Evolutionary conservation across 2,329 filamentous ascomycete species (phyloP).

Genomic region (Huntiella moniliformis): DNA sequence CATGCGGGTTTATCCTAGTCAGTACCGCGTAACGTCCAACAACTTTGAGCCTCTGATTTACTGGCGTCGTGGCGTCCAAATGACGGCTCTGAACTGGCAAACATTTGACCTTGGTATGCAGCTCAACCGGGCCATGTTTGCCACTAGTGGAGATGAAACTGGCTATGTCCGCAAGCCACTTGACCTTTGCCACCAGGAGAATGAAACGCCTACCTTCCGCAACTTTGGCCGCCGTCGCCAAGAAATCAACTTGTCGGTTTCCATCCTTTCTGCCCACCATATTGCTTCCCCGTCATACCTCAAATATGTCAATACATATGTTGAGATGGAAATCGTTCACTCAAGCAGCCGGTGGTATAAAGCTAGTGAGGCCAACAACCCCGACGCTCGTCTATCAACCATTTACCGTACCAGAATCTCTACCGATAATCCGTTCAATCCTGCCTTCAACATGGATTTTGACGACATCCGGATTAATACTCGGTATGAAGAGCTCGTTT

Average conservation of each 20-base stretch:
- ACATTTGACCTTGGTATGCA: constrained; percentile 93
- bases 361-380: constrained; percentile 44
- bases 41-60: constrained; percentile 91
- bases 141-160: constrained; percentile 64
- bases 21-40: constrained; percentile 61
- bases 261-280: constrained; percentile 86
- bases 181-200: constrained; percentile 56
- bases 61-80: constrained; percentile 91
- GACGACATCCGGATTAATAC: constrained; percentile 61
- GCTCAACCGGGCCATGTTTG: constrained; percentile 95
- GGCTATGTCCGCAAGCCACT: constrained; percentile 90
- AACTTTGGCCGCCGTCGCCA: constrained; percentile 57
- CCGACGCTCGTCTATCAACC: constrained; percentile 37
- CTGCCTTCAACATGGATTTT: constrained; percentile 64
- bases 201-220: constrained; percentile 33
- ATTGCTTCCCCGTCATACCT: constrained; percentile 63
- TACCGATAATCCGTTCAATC: constrained; percentile 83
- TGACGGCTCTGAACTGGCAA: constrained; percentile 97
- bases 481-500: constrained; percentile 85
- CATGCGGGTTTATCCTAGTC: constrained; percentile 86
- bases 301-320: constrained; percentile 70
- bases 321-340: constrained; percentile 87
- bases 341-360: constrained; percentile 88
- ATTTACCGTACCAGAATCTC: constrained; percentile 65
- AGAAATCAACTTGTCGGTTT: constrained; percentile 65